Base-by-base conservation (phyloP, 139 green algal genomes). In the Tetradesmus obliquus region DNA sequence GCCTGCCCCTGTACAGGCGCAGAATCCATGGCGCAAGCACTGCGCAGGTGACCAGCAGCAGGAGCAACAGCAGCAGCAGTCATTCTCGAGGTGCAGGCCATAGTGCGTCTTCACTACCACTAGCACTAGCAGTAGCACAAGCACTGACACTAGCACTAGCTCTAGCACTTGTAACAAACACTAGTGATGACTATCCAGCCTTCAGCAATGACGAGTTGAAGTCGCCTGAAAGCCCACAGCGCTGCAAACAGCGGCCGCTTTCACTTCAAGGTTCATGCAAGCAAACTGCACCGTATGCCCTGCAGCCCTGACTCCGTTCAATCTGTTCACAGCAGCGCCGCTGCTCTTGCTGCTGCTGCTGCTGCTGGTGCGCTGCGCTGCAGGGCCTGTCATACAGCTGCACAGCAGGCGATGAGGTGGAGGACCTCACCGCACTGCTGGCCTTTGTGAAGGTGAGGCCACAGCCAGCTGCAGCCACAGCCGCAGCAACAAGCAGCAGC, bases 331-430 rank as follows among this genome's bases (percentile, higher is more conserved):
- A 15, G 79, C 71, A 55, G 8, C 1, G 19, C 10, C n/a, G 55
- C 69, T 87, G 84, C 83, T 90, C 71, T 66, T 82, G 60, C 69
- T 89, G 66, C 32, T 81, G 84, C 58, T 57, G 55, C 2, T 89
- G 58, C 5, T 74, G 55, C 15, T 85, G 53, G 19, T 45, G 32
- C 32, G 32, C 60, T 87, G 81, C 58, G 10, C 1, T 24, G 24
- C 92, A 97, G 93, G 93, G 92, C 24, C 89, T 99, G 79, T 87
- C 92, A 22, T 99, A 99, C 92, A 88, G 92, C 54, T 32, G 4
- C 82, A 93, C 10, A 96, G 95, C 0, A 86, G 97, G 97, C 0
- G 98, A 99, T 88, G 98, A 99, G 93, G 98, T 99, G 74, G 98
- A 99, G 91, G 98, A 99, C 92, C 82, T 99, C 82, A 92, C 90